These are phyloP conservation scores for Neopestalotiopsis sp. DNA, from an alignment of 2,329 filamentous ascomycete genomes.

Conservation along the genomic window DNA sequence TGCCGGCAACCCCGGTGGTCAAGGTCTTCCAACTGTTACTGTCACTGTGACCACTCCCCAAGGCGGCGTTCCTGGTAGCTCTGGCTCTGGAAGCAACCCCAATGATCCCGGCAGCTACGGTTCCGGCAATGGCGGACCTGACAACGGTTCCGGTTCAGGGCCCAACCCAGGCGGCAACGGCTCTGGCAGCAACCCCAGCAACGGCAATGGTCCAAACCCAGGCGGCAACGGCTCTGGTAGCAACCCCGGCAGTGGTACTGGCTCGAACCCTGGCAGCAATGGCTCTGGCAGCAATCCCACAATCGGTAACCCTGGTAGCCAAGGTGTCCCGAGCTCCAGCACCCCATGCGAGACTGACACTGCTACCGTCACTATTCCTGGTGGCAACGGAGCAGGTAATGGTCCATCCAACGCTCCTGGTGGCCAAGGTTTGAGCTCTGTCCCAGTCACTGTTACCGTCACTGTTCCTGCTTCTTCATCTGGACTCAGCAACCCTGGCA, in stretches of 20 bases:
- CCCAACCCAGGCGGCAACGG: neutral
- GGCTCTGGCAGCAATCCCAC: neutral
- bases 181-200: conserved; percentile 7
- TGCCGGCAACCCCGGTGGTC: conserved; percentile 12
- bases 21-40: conserved; percentile 9
- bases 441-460: conserved; percentile 15
- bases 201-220: neutral
- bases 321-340: conserved; percentile 11
- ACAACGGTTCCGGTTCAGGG: neutral
- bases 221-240: neutral
- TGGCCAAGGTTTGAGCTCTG: conserved; percentile 11
- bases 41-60: conserved; percentile 18
- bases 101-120: conserved; percentile 4
- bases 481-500: neutral
- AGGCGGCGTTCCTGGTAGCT: neutral
- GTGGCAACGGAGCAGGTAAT: conserved; percentile 8
- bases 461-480: neutral
- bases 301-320: conserved; percentile 8
- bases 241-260: conserved; percentile 10
- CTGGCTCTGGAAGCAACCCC: conserved; percentile 8
- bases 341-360: neutral
- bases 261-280: neutral
- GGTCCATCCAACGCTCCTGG: neutral
- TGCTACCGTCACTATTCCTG: conserved; percentile 16
- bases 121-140: conserved; percentile 1